These are phyloP conservation scores for Verbena officinalis DNA, from an alignment of 257 asterid species.

Conservation along the genomic window DNA sequence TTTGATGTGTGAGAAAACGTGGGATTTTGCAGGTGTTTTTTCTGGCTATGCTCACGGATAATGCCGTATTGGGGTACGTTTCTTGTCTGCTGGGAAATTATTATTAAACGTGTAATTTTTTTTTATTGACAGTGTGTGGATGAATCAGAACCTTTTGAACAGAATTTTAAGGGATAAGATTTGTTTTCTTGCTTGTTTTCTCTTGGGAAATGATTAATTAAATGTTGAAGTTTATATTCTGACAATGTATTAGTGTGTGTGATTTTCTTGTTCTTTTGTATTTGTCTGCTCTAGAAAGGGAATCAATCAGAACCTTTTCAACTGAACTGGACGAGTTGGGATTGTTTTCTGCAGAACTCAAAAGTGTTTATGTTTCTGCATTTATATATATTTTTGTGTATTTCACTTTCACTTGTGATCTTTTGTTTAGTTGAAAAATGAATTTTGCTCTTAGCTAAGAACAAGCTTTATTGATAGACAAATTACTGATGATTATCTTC, in stretches of 20 bases:
- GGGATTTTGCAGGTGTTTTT: conserved; percentile 48
- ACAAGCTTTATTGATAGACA: not conserved
- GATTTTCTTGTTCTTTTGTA: not conserved
- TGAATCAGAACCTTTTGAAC: no score
- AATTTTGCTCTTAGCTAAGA: conserved; percentile 17
- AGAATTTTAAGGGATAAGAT: no score
- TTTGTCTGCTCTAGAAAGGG: not conserved
- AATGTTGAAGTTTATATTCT: conserved; percentile 6
- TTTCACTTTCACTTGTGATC: not conserved
- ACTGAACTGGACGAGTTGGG: not conserved
- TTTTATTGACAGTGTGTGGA: no score
- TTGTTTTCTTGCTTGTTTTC: not conserved
- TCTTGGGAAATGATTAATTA: not conserved
- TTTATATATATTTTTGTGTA: not conserved
- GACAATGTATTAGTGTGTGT: conserved; percentile 5
- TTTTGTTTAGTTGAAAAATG: conserved; percentile 5
- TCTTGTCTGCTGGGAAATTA: conserved; percentile 3
- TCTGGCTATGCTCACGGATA: conserved; percentile 38
- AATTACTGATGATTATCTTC: conserved; percentile 20
- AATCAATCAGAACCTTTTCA: not conserved
- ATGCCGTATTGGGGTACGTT: conserved; percentile 50
- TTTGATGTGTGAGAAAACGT: conserved; percentile 29
- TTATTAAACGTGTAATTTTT: conserved; percentile 1
- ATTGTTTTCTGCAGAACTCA: not conserved
- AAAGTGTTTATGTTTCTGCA: not conserved